phyloP scores from a whole-genome alignment of 2,329 filamentous ascomycete genomes.

The Diaporthe helianthi region DNA sequence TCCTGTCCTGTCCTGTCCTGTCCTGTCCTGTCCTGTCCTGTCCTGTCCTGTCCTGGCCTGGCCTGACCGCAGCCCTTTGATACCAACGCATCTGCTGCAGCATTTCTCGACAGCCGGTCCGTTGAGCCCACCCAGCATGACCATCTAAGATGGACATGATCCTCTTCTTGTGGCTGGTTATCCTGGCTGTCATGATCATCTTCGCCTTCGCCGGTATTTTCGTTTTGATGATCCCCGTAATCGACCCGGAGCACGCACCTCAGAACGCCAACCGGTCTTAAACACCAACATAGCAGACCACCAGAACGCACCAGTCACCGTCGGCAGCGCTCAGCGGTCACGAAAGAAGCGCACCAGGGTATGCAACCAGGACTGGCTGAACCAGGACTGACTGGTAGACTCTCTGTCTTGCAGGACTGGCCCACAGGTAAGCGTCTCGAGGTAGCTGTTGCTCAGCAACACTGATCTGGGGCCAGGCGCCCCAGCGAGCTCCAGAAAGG shows the following conservation, averaged over 20 bases:
- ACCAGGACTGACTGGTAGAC: neutral
- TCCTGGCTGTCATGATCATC: constrained; percentile 32
- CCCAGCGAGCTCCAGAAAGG: neutral
- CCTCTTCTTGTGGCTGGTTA: constrained; percentile 31
- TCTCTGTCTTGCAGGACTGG: neutral
- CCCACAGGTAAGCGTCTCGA: neutral
- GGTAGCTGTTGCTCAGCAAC: neutral
- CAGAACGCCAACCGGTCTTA: constrained; percentile 3
- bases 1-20: no score
- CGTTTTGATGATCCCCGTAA: constrained; percentile 25
- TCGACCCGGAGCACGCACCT: constrained; percentile 25
- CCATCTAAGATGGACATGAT: constrained; percentile 34
- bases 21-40: no score
- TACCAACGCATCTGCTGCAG: neutral
- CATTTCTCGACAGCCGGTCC: neutral
- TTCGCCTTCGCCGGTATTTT: constrained; percentile 32
- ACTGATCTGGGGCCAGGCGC: neutral
- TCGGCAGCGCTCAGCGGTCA: neutral
- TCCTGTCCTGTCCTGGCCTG: neutral
- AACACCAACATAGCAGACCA: neutral
- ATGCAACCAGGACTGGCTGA: neutral
- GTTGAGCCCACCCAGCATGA: constrained; percentile 4
- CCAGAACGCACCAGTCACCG: neutral
- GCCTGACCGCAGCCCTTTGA: neutral
- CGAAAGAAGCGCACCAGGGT: neutral